Base-by-base conservation (phyloP, 2,329 filamentous ascomycete species). In the Thelonectria discophora region DNA sequence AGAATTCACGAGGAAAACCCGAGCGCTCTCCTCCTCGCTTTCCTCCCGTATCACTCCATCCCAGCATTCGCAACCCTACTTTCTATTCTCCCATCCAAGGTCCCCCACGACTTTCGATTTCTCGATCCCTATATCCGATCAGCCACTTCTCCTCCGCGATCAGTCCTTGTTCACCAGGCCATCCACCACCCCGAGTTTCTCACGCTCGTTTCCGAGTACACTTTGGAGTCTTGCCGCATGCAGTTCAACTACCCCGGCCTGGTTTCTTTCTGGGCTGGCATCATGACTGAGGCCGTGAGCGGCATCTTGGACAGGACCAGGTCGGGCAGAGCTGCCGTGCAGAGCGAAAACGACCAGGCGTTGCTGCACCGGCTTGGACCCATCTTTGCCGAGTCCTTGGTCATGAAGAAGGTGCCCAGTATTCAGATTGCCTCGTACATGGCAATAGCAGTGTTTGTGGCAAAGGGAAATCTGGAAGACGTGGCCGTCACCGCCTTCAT, bases 1-100 rank as follows among this genome's bases (percentile, higher is more conserved):
- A 96, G 94, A 69, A 88, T 97, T 53, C 95, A 99, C 75, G 92
- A 98, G 76, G 90, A 93, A 78, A 98, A 97, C 76, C 94, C 92
- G 4, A 82, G 86, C 3, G 85, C 85, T 34, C 80, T 97, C 13
- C 82, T 98, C 45, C 85, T 94, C 67, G 92, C 94, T 3, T 98
- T 98, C 75, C 83, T 99, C 5, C 95, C 95, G 1, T 98, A 97
- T 77, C 94, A 99, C 76, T 88, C 89, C 8, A 90, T 92, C 32
- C 91, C 91, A 6, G 87, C 92, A 13, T 99, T 99, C 76, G 84
- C 90, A 48, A 94, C 92, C 1, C 82, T 98, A 8, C 82, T 99
- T 24, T 94, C 93, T 2, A 96, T 99, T 60, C 81, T 99, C 12
- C 93, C 95, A 0, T 75, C 82, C n/a, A 86, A 84, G 51, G 82